A percentile compares a stretch with the other conserved stretches of the same genome.
Evolutionary conservation across 176 grass and related monocot species (phyloP).

Genomic region (Bolboschoenus planiculmis): DNA sequence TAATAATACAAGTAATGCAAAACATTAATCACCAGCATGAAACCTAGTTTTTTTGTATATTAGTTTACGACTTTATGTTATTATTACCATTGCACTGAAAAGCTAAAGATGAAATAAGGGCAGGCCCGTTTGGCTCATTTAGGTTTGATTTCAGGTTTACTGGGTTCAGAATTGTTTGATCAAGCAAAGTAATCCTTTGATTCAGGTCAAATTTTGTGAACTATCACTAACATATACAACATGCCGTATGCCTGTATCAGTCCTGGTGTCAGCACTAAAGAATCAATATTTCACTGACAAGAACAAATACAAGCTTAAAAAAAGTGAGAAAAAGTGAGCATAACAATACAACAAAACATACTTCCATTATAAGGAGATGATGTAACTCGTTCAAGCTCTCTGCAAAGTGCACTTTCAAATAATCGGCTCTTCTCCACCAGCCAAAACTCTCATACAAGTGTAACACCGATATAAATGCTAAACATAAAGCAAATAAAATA

Average conservation of each 20-base stretch:
- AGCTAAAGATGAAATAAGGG: background rate
- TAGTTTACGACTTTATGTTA: background rate
- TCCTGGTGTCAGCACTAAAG: background rate
- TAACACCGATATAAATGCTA: slow-evolving; percentile 96
- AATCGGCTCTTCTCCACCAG: slow-evolving; percentile 79
- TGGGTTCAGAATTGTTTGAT: background rate
- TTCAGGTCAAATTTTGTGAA: background rate
- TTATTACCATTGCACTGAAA: background rate
- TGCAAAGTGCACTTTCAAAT: slow-evolving; percentile 96
- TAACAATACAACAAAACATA: slow-evolving; percentile 28
- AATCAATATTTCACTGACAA: background rate
- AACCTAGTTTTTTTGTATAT: background rate
- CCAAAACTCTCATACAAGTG: slow-evolving; percentile 96
- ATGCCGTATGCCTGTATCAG: background rate
- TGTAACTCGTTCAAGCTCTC: slow-evolving; percentile 94
- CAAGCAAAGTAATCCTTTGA: background rate
- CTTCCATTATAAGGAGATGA: slow-evolving; percentile 97
- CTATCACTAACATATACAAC: background rate
- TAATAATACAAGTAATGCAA: background rate
- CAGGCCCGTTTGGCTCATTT: background rate
- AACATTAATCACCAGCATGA: background rate
- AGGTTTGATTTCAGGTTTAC: background rate
- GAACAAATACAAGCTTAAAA: background rate
- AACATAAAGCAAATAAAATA: slow-evolving; percentile 21
- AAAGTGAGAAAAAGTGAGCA: background rate